A percentile compares a stretch with the other conserved stretches of the same genome.
Evolutionary conservation across 306 rosid species (phyloP).

Genomic region (Hippophae tibetana): DNA sequence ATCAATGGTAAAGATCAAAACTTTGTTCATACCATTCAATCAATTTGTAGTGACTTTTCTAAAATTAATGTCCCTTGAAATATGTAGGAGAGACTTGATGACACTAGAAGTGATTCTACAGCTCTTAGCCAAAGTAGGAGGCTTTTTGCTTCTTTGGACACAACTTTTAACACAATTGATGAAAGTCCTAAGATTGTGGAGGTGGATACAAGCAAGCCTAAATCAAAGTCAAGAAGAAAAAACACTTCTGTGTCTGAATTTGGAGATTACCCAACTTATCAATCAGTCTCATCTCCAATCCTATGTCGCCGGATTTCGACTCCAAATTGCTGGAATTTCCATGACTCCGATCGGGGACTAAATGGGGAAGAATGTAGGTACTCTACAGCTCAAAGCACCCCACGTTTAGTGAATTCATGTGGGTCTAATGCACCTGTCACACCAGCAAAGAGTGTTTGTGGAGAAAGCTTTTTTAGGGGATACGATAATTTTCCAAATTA

Average conservation of each 20-base stretch:
- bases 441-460: constrained; percentile 52
- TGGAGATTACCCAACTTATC: constrained; percentile 45
- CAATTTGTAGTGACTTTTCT: not conserved
- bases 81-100: constrained; percentile 70
- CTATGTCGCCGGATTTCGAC: constrained; percentile 33
- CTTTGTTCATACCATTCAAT: not conserved
- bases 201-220: constrained; percentile 72
- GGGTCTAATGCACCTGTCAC: constrained; percentile 35
- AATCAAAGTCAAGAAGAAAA: constrained; percentile 58
- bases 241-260: constrained; percentile 60
- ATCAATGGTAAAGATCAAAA: constrained; percentile 46
- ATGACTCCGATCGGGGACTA: constrained; percentile 59
- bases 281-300: constrained; percentile 41
- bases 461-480: constrained; percentile 32
- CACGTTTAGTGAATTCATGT: constrained; percentile 45
- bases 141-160: constrained; percentile 49
- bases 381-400: constrained; percentile 88
- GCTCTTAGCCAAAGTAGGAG: constrained; percentile 57
- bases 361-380: constrained; percentile 58
- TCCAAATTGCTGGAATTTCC: constrained; percentile 37
- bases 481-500: constrained; percentile 47
- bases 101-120: constrained; percentile 38
- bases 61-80: not conserved
- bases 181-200: constrained; percentile 78
- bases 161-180: constrained; percentile 34